Base-by-base conservation (phyloP, 352 stramenopile genomes). In the Saprolegnia diclina region DNA sequence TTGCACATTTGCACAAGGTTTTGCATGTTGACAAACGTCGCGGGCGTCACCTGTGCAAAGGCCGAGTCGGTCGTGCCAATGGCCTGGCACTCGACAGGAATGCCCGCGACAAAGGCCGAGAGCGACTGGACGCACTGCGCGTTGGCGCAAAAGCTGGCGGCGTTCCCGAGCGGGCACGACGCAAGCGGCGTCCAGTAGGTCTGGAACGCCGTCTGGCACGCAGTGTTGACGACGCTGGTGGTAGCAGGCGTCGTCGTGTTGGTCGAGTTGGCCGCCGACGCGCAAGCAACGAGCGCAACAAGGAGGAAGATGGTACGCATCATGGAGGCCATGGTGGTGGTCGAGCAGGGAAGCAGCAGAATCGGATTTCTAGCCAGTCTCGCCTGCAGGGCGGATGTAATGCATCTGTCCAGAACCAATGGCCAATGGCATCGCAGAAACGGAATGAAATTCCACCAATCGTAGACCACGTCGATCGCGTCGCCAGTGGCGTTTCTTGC, bases 11-110 rank as follows among this genome's bases (percentile, higher is more conserved):
- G 24, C 4, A 59, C 13, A 9, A 59, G 35, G 35, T 35, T 40
- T 42, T 59, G 24, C 13, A 59, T 59, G 35, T 59, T 59, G 52
- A 24, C 3, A 59, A 59, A 59, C 35, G 52, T 59, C 24, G 52
- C n/a, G 24, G 52, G 52, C 19, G 52, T 59, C 11, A 59, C 35
- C 35, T 59, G 52, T 9, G 52, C 52, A 14, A 19, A 16, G 24
- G n/a, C 35, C 52, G 52, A 59, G 35, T 24, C 19, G 13, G 24
- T 26, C 35, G 52, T 42, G 24, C 52, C 52, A 24, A 59, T 59
- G 16, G 52, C 52, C 19, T 59, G 52, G 52, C 52, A 59, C 35
- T 59, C 52, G 35, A 59, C 52, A 7, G 52, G 52, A 24, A 59
- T 26, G 11, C n/a, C n/a, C 11, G 24, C 13, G 24, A 59, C 52